A percentile compares a stretch with the other conserved stretches of the same genome.
phyloP scores from a whole-genome alignment of 2,329 filamentous ascomycete genomes.

The Nothophaeocryptopus gaeumannii region DNA sequence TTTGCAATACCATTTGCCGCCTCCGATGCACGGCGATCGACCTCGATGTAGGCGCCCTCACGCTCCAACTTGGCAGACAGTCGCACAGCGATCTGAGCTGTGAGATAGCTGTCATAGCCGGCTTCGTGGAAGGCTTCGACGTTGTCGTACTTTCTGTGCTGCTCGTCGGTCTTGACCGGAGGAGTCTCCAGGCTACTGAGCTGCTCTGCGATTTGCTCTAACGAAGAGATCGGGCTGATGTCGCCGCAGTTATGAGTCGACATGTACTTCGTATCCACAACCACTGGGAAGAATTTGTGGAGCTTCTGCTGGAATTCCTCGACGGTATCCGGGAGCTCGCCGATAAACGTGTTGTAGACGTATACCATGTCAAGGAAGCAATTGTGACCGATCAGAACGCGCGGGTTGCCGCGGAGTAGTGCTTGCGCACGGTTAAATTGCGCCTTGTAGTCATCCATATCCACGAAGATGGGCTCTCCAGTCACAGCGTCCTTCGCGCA shows the following conservation, averaged over 20 bases:
- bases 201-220: conserved; percentile 49
- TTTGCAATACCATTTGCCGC: conserved; percentile 15
- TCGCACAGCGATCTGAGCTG: conserved; percentile 57
- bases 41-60: conserved; percentile 36
- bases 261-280: conserved; percentile 64
- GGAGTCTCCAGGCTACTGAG: conserved; percentile 42
- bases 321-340: conserved; percentile 53
- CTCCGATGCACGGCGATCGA: conserved; percentile 9
- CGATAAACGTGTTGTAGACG: conserved; percentile 62
- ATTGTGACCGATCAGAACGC: conserved; percentile 63
- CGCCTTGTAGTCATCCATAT: conserved; percentile 36
- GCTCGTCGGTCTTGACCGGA: conserved; percentile 38
- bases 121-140: conserved; percentile 55
- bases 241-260: conserved; percentile 56
- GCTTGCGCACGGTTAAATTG: conserved; percentile 42
- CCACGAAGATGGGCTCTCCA: conserved; percentile 37
- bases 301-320: conserved; percentile 53
- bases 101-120: conserved; percentile 61
- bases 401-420: conserved; percentile 45
- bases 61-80: conserved; percentile 53
- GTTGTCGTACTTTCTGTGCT: conserved; percentile 43
- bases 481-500: conserved; percentile 36
- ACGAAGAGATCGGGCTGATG: conserved; percentile 48
- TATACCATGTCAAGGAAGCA: conserved; percentile 64
- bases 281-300: conserved; percentile 53